Base-by-base conservation (phyloP, 2,329 filamentous ascomycete species). In the Tolypocladium nubicola region DNA sequence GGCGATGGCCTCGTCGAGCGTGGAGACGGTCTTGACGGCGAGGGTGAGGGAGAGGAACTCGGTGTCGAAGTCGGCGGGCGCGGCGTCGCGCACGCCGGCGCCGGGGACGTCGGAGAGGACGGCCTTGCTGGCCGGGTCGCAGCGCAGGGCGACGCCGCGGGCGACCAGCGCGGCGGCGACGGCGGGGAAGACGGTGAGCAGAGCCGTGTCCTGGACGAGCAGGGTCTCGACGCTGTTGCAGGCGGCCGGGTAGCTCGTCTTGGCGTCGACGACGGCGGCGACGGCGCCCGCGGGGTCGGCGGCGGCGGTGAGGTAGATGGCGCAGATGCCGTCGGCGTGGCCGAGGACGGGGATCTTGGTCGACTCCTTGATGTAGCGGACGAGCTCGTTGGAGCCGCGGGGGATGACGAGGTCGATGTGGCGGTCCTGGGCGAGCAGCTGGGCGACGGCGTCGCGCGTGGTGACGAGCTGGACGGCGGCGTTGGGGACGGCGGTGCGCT, bases 371-470 rank as follows among this genome's bases (percentile, higher is more conserved):
- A 97, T 90, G 72, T 90, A 90, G 58, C 88, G 82, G 45, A 97
- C 92, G 10, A 97, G 83, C 56, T 96, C 90, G 72, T 96, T 96
- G 56, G 88, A 89, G 53, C 92, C 92, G 43, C 94, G 82, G 2
- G 94, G 94, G 64, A 99, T 96, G 62, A 96, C 94, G 35, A 99
- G 86, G 71, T 99, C 94, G 65, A 99, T 96, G 67, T 90, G 85
- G 55, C 85, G 81, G 69, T 97, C 92, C 58, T 94, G 86, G 39
- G 83, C 85, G 13, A 99, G 82, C n/a, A 99, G 82, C 61, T 92
- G 85, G 52, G 90, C 86, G 60, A 99, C 91, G 38, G 87, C 90
- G 71, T 97, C 92, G 68, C 94, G 85, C 19, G 93, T 96, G 59
- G 90, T 93, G 64, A 99, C 92, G 33, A 99, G 87, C 73, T 99